Conservation (phyloP, 2,329 filamentous ascomycete species). For the Fusarium hostae region DNA sequence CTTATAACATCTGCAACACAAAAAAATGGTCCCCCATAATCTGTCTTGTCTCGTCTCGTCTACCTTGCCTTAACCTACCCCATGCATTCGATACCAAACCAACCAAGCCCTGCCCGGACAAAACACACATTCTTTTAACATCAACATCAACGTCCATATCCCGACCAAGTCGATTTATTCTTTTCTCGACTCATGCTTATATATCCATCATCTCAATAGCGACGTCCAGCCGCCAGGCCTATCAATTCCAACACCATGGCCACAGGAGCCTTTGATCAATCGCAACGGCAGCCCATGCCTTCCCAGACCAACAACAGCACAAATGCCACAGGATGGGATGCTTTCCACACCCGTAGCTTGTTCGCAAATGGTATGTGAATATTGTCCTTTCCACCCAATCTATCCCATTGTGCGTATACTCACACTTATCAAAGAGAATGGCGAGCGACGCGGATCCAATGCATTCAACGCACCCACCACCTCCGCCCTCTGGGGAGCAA, state of each 20-base stretch:
- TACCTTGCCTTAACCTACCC: slow-evolving; percentile 1
- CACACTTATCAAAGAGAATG: slow-evolving; percentile 41
- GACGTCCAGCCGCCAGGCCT: slow-evolving; percentile 48
- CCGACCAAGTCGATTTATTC: slow-evolving; percentile 34
- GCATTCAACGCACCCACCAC: slow-evolving; percentile 75
- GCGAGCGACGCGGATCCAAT: slow-evolving; percentile 68
- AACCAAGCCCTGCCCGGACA: slow-evolving; percentile 17
- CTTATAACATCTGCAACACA: slow-evolving; percentile 33
- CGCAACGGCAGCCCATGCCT: slow-evolving; percentile 49
- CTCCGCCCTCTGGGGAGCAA: slow-evolving; percentile 69
- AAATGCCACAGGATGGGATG: not conserved
- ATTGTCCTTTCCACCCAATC: not conserved
- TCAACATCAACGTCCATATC: not conserved
- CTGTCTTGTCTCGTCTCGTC: slow-evolving; percentile 1
- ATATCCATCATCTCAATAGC: slow-evolving; percentile 41
- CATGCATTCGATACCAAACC: slow-evolving; percentile 27
- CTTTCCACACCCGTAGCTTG: slow-evolving; percentile 44
- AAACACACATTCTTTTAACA: slow-evolving; percentile 35
- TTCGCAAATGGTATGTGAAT: slow-evolving; percentile 60
- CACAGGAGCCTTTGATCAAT: slow-evolving; percentile 47
- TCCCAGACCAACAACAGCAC: slow-evolving; percentile 30
- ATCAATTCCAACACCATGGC: slow-evolving; percentile 53
- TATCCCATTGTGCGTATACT: slow-evolving; percentile 14
- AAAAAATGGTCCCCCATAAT: slow-evolving; percentile 29
- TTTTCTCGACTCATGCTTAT: slow-evolving; percentile 35